Conservation (phyloP, 179 eudicot species). For the Silene coronaria region DNA sequence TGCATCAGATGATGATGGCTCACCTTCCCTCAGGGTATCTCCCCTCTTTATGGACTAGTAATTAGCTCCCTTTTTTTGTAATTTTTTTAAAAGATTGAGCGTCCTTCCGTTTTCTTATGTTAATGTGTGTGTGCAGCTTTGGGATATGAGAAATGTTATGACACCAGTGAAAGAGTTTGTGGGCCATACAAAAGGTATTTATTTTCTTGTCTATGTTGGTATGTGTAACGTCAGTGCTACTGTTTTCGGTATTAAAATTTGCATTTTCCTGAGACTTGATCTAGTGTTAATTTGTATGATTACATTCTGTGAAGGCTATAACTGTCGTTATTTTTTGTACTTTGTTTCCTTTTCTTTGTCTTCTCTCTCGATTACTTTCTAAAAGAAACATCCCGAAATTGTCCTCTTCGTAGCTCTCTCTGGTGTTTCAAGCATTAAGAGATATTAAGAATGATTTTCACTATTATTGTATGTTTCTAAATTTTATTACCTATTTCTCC, state of each 20-base stretch:
- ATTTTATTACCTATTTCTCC: slow-evolving; percentile 6
- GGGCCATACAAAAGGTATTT: slow-evolving; percentile 85
- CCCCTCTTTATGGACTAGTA: neutral
- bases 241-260: neutral
- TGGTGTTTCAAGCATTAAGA: slow-evolving; percentile 9
- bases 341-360: neutral
- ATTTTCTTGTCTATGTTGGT: neutral
- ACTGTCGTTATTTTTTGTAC: neutral
- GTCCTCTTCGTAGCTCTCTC: neutral
- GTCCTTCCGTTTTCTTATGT: neutral
- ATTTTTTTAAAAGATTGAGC: neutral
- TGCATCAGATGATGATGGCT: slow-evolving; percentile 91
- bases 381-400: neutral
- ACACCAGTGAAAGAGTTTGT: slow-evolving; percentile 81
- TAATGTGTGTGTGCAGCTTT: slow-evolving; percentile 48
- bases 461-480: neutral
- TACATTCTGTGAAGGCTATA: neutral
- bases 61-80: neutral
- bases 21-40: slow-evolving; percentile 79
- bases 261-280: slow-evolving; percentile 4
- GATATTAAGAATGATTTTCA: neutral
- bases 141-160: slow-evolving; percentile 94
- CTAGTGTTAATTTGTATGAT: neutral
- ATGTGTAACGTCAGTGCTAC: neutral
- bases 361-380: neutral